Conservation (phyloP, 345 rosid species). For the Anacardium occidentale region DNA sequence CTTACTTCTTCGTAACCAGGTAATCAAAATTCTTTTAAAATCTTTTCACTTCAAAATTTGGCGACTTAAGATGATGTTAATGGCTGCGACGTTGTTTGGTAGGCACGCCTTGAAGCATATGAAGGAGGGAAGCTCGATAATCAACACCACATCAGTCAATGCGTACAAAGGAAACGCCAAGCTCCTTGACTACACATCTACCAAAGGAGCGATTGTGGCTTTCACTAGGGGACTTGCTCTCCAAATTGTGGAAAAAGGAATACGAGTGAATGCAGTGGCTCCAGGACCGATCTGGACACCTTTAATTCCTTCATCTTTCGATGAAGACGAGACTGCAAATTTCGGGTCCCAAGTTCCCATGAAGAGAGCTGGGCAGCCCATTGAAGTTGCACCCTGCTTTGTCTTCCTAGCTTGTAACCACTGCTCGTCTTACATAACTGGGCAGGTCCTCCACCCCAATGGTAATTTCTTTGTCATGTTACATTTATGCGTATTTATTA, state of each 20-base stretch:
- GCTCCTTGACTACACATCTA: conserved; percentile 66
- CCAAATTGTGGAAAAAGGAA: conserved; percentile 55
- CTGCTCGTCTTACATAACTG: conserved; percentile 78
- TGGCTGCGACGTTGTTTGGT: background rate
- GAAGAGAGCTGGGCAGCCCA: conserved; percentile 81
- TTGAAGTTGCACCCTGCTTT: conserved; percentile 65
- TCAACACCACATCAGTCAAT: conserved; percentile 67
- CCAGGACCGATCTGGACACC: conserved; percentile 93
- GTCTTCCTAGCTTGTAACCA: conserved; percentile 75
- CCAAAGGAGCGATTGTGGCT: conserved; percentile 76
- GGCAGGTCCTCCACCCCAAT: conserved; percentile 82
- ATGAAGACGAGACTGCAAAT: conserved; percentile 41
- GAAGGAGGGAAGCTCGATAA: conserved; percentile 72
- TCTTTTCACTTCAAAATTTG: too few relatives aligned
- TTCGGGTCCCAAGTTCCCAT: conserved; percentile 62
- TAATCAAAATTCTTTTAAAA: background rate
- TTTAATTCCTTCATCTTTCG: conserved; percentile 57
- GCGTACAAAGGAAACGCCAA: conserved; percentile 57
- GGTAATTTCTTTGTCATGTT: conserved; percentile 29
- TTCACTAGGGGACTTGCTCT: conserved; percentile 74
- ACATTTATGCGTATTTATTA: background rate
- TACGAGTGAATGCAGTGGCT: conserved; percentile 71
- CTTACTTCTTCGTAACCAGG: conserved; percentile 59
- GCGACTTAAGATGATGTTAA: background rate
- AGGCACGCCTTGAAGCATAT: conserved; percentile 74